These are phyloP conservation scores for Jaminaea rosea DNA, from an alignment of 1,284 basidiomycete species.

Conservation along the genomic window DNA sequence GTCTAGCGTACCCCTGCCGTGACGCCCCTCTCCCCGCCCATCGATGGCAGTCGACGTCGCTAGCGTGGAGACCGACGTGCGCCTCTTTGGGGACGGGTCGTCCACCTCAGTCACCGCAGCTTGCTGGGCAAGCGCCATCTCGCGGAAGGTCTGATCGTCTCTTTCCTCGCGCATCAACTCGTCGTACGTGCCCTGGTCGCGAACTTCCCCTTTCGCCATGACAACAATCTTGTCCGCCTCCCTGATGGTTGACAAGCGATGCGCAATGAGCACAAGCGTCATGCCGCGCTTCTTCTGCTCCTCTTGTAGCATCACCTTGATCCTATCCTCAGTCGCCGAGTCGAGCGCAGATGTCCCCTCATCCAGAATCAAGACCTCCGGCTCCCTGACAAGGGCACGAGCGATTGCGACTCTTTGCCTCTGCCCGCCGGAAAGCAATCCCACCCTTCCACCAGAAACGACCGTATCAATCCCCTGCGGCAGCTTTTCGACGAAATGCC, in stretches of 20 bases:
- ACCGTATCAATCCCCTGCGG: conserved; percentile 48
- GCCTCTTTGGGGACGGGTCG: too few species aligned
- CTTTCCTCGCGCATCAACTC: conserved; percentile 21
- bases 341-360: conserved; percentile 44
- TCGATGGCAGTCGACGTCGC: too few species aligned
- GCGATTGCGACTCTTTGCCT: conserved; percentile 43
- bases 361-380: conserved; percentile 36
- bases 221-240: conserved; percentile 42
- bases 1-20: too few species aligned
- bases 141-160: conserved; percentile 20
- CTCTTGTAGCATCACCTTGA: conserved; percentile 29
- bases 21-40: too few species aligned
- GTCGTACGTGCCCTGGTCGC: conserved; percentile 36
- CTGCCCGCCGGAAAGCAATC: conserved; percentile 43
- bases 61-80: too few species aligned
- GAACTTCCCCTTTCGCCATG: conserved; percentile 29
- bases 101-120: conserved; percentile 11
- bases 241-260: conserved; percentile 41
- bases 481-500: conserved; percentile 47
- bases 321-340: conserved; percentile 37
- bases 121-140: conserved; percentile 38
- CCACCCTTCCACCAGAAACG: conserved; percentile 46
- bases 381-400: conserved; percentile 39
- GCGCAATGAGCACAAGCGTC: conserved; percentile 42
- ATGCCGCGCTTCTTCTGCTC: conserved; percentile 41